Evolutionary conservation across 306 rosid genomes (phyloP), one percentile per base, ranked within the genome.

Genomic region (Corylus heterophylla): DNA sequence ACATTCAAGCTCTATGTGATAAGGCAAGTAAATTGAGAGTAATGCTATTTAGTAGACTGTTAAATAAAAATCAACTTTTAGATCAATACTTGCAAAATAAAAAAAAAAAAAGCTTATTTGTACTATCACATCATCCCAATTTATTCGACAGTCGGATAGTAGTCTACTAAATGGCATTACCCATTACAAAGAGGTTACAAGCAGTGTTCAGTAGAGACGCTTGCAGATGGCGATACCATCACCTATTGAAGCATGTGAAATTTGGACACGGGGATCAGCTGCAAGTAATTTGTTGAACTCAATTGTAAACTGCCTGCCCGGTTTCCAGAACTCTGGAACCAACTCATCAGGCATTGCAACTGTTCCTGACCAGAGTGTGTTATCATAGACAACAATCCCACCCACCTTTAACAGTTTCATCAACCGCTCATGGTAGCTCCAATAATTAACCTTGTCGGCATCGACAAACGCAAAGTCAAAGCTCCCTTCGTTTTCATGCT

Each of bases 381-480:
- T 90, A 74, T 90, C 92, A 3, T 88, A 87, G 2, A 83, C 86
- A 17, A 73, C 83, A 8, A 88, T 4, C 13, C 94, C 92, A 4
- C 87, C 89, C 54, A 88, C 80, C 83, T 80, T 88, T 54, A 87
- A 47, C 86, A 88, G 64, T 66, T 83, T 85, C 75, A 88, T 73
- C 22, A 90, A 47, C 70, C 85, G 79, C 82, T 87, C 89, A 51
- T 90, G 89, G 86, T 90, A 88, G 69, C 82, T 85, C 86, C 87
- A 85, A 7, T 83, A 87, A 22, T 88, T 90, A 35, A 64, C 69
- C 77, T 87, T 83, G 84, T 88, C 88, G 1, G 91, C 91, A 74
- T 88, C 95, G 22, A 90, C 79, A 6, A 73, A 90, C 4, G 89
- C 89, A 79, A 85, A 88, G 84, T 88, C 91, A 35, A 88, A 90